Evolutionary conservation across 768 basidiomycete species (phyloP), one percentile per base, ranked within the genome.

Genomic region (Obba rivulosa): DNA sequence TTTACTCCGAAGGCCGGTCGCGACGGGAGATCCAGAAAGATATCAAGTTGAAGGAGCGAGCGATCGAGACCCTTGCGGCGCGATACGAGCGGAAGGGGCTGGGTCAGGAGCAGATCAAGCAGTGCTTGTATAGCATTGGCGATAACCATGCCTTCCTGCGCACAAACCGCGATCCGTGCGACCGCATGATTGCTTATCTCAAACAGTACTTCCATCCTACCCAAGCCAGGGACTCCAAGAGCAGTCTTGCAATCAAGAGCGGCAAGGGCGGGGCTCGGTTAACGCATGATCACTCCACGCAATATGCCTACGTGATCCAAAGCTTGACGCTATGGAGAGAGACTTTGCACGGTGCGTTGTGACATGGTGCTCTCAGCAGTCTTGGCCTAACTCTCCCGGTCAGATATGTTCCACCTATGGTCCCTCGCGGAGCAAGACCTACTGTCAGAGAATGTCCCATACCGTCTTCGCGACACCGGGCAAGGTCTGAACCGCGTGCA

Each of bases 401-500:
- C 42, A 91, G 88, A 92, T 58, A 90, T 92, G 86, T 92, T 92
- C 71, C 86, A 83, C 52, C 66, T 92, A 34, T 92, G 85, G 87
- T 85, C 79, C 3, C 71, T 91, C 2, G 80, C 87, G 0, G 90
- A 92, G 60, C 79, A 84, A 52, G 90, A 92, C 55, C 64, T 92
- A 13, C 74, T 92, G n/a, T 82, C 86, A 5, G 82, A 90, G 58
- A 80, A 71, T 18, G 70, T 84, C 35, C 62, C 80, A 3, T 92
- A 92, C 63, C 85, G 90, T 24, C 73, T 92, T 34, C 82, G 90
- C 23, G 90, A 92, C 62, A 92, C 90, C 0, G 90, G 90, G 22
- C 90, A 92, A 59, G 90, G 90, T n/a, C 74, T 92, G 46, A 92
- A 92, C 67, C 84, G 90, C 39, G 88, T 92, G 10, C 90, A 92